Percentiles rank a stretch among this genome's conserved stretches.
Conservation (phyloP, 257 asterid species). For the Avicennia marina region DNA sequence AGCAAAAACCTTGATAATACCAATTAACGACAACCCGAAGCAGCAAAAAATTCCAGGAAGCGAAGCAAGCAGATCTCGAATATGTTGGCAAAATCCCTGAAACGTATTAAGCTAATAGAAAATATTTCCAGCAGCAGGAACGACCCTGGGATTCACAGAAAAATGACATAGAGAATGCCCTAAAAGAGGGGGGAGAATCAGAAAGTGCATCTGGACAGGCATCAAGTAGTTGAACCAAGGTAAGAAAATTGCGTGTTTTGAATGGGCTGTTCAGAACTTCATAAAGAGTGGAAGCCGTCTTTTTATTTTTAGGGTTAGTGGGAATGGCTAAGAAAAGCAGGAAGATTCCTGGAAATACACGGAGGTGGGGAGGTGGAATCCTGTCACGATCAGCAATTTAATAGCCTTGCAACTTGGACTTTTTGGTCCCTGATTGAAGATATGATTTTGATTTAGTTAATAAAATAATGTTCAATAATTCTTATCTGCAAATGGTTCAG, state of each 20-base stretch:
- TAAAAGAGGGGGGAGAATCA: not conserved
- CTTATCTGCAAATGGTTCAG: not conserved
- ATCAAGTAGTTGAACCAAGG: not conserved
- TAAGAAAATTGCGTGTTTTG: not conserved
- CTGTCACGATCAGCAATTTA: not conserved
- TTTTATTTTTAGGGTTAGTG: not conserved
- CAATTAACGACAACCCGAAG: not conserved
- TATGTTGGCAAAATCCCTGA: too few species aligned
- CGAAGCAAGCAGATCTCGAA: too few species aligned
- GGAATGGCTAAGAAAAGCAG: not conserved
- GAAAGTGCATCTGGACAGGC: slow-evolving; percentile 10
- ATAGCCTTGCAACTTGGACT: slow-evolving; percentile 18
- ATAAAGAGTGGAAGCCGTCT: not conserved
- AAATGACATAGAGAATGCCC: slow-evolving; percentile 3
- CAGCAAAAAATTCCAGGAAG: not conserved
- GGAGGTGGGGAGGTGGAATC: slow-evolving; percentile 16
- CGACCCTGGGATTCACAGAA: too few species aligned
- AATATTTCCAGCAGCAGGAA: too few species aligned
- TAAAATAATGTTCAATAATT: not conserved
- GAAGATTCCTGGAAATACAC: slow-evolving; percentile 24
- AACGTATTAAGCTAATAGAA: too few species aligned
- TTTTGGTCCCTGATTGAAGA: not conserved
- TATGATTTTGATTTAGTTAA: not conserved
- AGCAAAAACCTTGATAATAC: not conserved
- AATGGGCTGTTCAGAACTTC: not conserved